Evolutionary conservation across 306 rosid species (phyloP).

Genomic region (Quercus variabilis): DNA sequence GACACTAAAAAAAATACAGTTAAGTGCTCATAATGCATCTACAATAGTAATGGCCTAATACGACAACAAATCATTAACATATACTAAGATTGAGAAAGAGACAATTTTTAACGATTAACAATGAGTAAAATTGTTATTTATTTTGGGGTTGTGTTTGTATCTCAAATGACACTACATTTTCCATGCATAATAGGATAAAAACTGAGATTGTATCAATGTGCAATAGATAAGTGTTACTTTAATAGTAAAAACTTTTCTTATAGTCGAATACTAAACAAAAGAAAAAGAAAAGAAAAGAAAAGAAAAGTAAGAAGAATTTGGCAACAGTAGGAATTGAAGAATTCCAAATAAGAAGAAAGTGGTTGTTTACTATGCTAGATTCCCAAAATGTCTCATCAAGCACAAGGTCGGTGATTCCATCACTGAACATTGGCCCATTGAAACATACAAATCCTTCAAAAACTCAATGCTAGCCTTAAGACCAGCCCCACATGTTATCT

Average conservation of each 20-base stretch:
- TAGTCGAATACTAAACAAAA: no score
- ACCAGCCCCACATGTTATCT: constrained; percentile 28
- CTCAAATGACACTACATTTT: no score
- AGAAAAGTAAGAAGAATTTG: not conserved
- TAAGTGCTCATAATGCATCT: no score
- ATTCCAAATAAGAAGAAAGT: constrained; percentile 21
- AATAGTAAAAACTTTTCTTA: no score
- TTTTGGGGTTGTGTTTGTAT: no score
- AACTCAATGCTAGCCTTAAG: constrained; percentile 32
- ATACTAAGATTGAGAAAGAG: not conserved
- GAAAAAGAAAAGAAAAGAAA: no score
- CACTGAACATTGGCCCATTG: constrained; percentile 35
- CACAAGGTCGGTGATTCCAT: constrained; percentile 48
- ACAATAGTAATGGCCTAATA: no score
- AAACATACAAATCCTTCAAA: constrained; percentile 27
- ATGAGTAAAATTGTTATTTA: no score
- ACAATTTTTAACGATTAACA: not conserved
- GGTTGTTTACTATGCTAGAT: constrained; percentile 34
- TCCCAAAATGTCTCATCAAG: constrained; percentile 71
- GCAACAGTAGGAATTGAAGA: constrained; percentile 33
- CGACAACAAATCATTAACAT: not conserved
- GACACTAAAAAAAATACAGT: no score
- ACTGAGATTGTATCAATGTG: no score
- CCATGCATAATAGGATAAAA: no score
- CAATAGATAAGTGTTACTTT: no score